Evolutionary conservation across 2,329 filamentous ascomycete genomes (phyloP).

Genomic region (Xylaria sp.): DNA sequence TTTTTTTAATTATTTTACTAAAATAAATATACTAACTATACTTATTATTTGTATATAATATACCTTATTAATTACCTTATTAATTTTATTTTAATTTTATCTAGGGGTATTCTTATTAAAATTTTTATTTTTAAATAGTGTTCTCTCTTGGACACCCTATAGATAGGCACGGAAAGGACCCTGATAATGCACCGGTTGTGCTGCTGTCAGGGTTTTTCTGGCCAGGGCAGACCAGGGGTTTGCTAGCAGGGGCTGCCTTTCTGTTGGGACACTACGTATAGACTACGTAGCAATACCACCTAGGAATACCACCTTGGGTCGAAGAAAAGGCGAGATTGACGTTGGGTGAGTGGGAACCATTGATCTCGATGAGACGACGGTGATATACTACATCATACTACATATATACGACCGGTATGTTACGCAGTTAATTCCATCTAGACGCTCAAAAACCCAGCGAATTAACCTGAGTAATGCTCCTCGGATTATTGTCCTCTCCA

Average conservation of each 20-base stretch:
- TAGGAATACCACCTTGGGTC: not conserved
- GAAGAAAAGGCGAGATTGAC: not conserved
- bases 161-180: constrained; percentile 35
- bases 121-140: too few species aligned
- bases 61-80: too few species aligned
- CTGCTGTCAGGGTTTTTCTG: constrained; percentile 24
- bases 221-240: constrained; percentile 32
- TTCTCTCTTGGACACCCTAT: too few species aligned
- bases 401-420: not conserved
- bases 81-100: too few species aligned
- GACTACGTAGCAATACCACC: not conserved
- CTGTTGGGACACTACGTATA: constrained; percentile 29
- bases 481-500: not conserved
- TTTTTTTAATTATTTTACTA: too few species aligned
- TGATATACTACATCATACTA: not conserved
- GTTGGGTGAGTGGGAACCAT: not conserved
- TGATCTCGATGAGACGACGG: not conserved
- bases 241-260: constrained; percentile 33
- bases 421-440: not conserved
- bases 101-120: too few species aligned
- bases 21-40: too few species aligned
- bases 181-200: constrained; percentile 26
- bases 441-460: too few species aligned
- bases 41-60: too few species aligned
- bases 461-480: not conserved